Evolutionary conservation across 352 stramenopile genomes (phyloP).

Genomic region (Pseudoperonospora humuli): DNA sequence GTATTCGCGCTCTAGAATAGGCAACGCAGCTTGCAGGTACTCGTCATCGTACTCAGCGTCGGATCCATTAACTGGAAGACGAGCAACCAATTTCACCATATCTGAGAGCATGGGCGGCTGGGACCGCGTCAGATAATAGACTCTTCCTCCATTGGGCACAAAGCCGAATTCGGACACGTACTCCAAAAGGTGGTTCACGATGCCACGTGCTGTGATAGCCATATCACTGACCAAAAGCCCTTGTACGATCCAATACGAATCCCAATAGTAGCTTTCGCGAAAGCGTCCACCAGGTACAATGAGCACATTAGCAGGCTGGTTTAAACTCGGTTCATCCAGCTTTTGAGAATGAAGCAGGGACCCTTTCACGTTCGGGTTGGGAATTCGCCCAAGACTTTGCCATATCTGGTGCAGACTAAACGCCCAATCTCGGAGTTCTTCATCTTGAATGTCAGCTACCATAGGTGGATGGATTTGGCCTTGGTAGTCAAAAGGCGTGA

Average conservation of each 20-base stretch:
- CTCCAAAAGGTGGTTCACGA: conserved; percentile 85
- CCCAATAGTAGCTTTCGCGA: conserved; percentile 90
- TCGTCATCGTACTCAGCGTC: conserved; percentile 39
- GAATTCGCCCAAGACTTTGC: conserved; percentile 56
- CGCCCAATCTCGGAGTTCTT: conserved; percentile 53
- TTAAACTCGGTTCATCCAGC: conserved; percentile 26
- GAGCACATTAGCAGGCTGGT: conserved; percentile 48
- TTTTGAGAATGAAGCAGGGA: conserved; percentile 44
- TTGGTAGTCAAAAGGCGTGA: conserved; percentile 66
- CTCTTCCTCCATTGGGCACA: conserved; percentile 84
- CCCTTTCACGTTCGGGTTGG: conserved; percentile 37
- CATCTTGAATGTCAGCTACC: conserved; percentile 45
- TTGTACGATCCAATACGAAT: conserved; percentile 90
- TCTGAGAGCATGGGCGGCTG: conserved; percentile 88
- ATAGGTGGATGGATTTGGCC: conserved; percentile 39
- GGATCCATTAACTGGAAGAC: conserved; percentile 23
- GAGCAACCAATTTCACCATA: conserved; percentile 67
- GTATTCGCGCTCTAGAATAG: conserved; percentile 76
- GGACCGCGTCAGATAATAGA: conserved; percentile 88
- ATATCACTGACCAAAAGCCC: conserved; percentile 82
- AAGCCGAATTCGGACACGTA: conserved; percentile 83
- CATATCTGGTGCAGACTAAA: conserved; percentile 67
- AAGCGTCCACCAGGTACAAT: conserved; percentile 88
- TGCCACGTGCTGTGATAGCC: conserved; percentile 56
- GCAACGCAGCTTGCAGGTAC: conserved; percentile 45